Conservation (phyloP, 169 alveolate species). For the Amoebophrya sp. region DNA sequence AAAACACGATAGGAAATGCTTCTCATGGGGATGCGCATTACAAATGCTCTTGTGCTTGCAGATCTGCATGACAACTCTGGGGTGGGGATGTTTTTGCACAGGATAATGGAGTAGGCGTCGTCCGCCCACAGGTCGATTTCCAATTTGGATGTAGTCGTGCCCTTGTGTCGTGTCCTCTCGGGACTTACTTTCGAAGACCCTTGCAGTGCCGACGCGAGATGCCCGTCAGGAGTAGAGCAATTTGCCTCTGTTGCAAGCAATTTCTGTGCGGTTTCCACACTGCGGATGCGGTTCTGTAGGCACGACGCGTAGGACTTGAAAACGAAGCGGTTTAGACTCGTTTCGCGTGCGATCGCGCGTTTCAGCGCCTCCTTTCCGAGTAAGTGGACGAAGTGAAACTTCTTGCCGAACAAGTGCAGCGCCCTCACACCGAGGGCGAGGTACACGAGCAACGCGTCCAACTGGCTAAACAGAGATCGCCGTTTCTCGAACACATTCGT, state of each 20-base stretch:
- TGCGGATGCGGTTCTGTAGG: background rate
- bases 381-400: background rate
- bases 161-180: too few relatives aligned
- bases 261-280: background rate
- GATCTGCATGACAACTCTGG: too few relatives aligned
- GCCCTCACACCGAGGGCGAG: background rate
- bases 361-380: background rate
- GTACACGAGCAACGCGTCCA: background rate
- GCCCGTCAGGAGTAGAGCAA: too few relatives aligned
- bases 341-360: background rate
- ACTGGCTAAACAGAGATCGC: background rate
- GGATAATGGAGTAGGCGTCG: background rate
- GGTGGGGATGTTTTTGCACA: too few relatives aligned
- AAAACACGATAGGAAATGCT: too few relatives aligned
- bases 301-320: background rate
- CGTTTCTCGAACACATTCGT: background rate
- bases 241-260: too few relatives aligned
- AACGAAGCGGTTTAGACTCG: background rate
- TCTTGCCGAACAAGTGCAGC: background rate
- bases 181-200: too few relatives aligned
- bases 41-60: too few relatives aligned
- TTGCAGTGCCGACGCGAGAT: too few relatives aligned
- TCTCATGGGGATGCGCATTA: too few relatives aligned
- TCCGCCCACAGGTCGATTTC: background rate
- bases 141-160: too few relatives aligned